Conservation (phyloP, 2,329 filamentous ascomycete species). For the Samsoniella hepiali region DNA sequence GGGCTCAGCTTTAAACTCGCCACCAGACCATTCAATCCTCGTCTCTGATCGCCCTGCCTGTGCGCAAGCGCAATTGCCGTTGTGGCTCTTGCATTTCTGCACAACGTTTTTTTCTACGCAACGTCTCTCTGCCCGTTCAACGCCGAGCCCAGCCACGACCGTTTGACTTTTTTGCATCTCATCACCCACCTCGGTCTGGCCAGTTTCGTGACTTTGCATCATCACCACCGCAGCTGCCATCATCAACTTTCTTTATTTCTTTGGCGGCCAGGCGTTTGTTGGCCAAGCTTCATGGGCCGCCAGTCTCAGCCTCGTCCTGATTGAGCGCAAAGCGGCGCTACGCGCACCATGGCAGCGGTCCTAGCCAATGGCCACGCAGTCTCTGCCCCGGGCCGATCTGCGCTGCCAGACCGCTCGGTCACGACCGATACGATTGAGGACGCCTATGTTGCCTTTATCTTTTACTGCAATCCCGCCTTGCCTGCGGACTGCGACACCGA, state of each 20-base stretch:
- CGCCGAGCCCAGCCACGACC: not conserved
- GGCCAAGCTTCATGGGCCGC: not conserved
- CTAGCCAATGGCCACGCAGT: not conserved
- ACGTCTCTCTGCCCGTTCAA: not conserved
- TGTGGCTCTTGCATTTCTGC: not conserved
- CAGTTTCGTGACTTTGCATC: not conserved
- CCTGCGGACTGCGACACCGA: slow-evolving; percentile 62
- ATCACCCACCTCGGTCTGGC: not conserved
- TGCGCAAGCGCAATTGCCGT: not conserved
- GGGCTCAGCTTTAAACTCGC: not conserved
- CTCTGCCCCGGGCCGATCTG: slow-evolving; percentile 20
- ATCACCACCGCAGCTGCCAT: not conserved
- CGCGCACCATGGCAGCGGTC: not conserved
- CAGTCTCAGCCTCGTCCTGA: not conserved
- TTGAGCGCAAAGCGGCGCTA: slow-evolving; percentile 9
- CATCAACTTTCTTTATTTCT: not conserved
- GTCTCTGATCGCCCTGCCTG: not conserved
- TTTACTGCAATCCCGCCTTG: slow-evolving; percentile 87
- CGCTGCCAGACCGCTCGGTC: slow-evolving; percentile 65
- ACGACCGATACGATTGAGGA: slow-evolving; percentile 71
- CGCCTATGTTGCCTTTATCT: slow-evolving; percentile 78
- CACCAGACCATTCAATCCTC: not conserved
- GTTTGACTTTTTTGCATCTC: slow-evolving; percentile 3
- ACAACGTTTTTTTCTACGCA: not conserved
- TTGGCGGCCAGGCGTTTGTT: not conserved